Conservation (phyloP, 2,329 filamentous ascomycete genomes). For the Paecilomyces sp. region DNA sequence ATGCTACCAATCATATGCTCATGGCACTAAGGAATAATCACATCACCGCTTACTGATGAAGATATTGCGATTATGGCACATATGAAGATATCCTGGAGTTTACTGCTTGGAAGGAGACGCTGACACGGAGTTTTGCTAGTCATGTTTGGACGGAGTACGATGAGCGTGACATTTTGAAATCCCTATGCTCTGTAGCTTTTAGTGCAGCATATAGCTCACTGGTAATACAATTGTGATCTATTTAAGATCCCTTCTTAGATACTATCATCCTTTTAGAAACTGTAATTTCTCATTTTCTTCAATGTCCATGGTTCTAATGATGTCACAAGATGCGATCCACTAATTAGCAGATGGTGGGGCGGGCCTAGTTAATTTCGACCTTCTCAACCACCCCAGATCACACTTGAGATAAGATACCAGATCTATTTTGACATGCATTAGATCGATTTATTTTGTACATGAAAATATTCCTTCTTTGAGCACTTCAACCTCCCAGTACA, state of each 20-base stretch:
- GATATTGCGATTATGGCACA: background rate
- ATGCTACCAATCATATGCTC: constrained; percentile 1
- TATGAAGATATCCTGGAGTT: too few relatives aligned
- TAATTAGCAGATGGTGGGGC: background rate
- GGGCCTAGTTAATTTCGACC: background rate
- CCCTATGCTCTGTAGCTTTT: too few relatives aligned
- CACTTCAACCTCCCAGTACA: background rate
- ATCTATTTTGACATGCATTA: background rate
- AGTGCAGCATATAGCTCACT: background rate
- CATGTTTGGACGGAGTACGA: background rate
- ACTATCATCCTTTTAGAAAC: background rate
- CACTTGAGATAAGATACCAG: background rate
- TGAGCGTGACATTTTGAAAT: background rate
- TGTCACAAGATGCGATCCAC: background rate
- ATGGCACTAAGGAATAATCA: background rate
- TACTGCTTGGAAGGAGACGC: background rate
- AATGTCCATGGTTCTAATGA: background rate
- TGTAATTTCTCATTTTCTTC: background rate
- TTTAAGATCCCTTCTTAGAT: background rate
- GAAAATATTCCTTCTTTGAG: background rate
- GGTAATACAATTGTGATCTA: background rate
- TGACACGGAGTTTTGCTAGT: background rate
- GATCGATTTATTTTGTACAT: background rate
- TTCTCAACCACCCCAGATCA: background rate
- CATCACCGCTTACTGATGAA: background rate